Evolutionary conservation across 352 stramenopile species (phyloP).

Genomic region (Achlya hypogyna): DNA sequence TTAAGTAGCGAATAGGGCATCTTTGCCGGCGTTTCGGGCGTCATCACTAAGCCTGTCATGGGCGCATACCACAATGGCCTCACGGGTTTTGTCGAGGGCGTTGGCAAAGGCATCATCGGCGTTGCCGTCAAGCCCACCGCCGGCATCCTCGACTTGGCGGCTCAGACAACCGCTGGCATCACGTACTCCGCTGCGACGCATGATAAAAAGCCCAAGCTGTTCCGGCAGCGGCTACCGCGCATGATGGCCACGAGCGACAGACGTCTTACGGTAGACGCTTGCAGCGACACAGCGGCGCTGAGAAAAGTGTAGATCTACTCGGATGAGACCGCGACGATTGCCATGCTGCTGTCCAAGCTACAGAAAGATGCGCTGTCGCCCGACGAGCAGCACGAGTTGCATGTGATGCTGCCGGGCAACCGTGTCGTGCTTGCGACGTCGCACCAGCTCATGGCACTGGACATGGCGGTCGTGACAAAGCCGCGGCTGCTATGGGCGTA

Average conservation of each 20-base stretch:
- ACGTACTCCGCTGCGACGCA: slow-evolving; percentile 76
- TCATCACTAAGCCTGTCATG: slow-evolving; percentile 85
- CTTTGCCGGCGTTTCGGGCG: slow-evolving; percentile 81
- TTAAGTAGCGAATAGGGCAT: slow-evolving; percentile 36
- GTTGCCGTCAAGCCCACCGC: slow-evolving; percentile 84
- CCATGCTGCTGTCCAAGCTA: slow-evolving; percentile 48
- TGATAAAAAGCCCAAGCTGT: slow-evolving; percentile 61
- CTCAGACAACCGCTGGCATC: slow-evolving; percentile 69
- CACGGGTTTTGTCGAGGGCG: slow-evolving; percentile 80
- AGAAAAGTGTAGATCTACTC: slow-evolving; percentile 32
- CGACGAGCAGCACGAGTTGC: slow-evolving; percentile 70
- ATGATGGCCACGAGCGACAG: slow-evolving; percentile 72
- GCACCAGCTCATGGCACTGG: slow-evolving; percentile 55
- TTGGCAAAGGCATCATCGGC: slow-evolving; percentile 80
- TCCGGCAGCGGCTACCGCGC: slow-evolving; percentile 57
- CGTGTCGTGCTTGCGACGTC: slow-evolving; percentile 67
- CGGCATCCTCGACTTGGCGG: slow-evolving; percentile 73
- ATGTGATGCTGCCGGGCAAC: slow-evolving; percentile 55
- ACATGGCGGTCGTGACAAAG: slow-evolving; percentile 16
- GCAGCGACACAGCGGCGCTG: not conserved
- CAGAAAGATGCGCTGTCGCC: slow-evolving; percentile 39
- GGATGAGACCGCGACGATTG: slow-evolving; percentile 53
- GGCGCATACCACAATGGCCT: slow-evolving; percentile 86
- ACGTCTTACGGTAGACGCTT: slow-evolving; percentile 38
- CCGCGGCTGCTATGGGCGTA: slow-evolving; percentile 17